Percentiles rank a stretch among this genome's conserved stretches.
These are phyloP conservation scores for Penicillium rolfsii DNA, from an alignment of 2,329 filamentous ascomycete species.

Conservation along the genomic window DNA sequence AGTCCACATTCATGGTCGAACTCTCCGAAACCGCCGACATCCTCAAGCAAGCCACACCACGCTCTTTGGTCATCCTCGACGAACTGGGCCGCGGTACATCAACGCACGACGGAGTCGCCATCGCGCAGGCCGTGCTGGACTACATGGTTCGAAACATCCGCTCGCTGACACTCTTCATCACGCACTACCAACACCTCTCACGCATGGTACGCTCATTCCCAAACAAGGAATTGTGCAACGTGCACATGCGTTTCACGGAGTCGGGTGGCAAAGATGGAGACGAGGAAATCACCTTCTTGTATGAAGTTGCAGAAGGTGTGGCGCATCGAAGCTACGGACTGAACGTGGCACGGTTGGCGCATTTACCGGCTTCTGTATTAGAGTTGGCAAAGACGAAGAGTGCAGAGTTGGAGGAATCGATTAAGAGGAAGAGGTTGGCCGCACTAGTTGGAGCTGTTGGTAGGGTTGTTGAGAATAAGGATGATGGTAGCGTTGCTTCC, in stretches of 20 bases:
- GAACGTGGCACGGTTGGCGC: conserved; percentile 86
- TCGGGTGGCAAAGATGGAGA: conserved; percentile 61
- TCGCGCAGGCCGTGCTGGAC: conserved; percentile 87
- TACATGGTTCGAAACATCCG: conserved; percentile 75
- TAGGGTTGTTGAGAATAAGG: conserved; percentile 28
- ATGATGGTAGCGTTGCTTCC: conserved; percentile 10
- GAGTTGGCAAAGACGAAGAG: conserved; percentile 81
- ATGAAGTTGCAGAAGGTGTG: conserved; percentile 87
- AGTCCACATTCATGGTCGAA: conserved; percentile 98
- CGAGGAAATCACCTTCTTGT: conserved; percentile 89
- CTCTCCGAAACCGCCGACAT: conserved; percentile 90
- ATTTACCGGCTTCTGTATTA: conserved; percentile 74
- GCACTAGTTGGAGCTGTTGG: conserved; percentile 37
- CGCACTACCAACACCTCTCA: conserved; percentile 90
- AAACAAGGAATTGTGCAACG: conserved; percentile 71
- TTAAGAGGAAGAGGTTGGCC: conserved; percentile 64
- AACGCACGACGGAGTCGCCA: conserved; percentile 94
- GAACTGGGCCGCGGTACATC: conserved; percentile 91
- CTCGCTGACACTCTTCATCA: conserved; percentile 91
- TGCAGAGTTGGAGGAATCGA: conserved; percentile 74
- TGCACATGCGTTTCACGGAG: conserved; percentile 89
- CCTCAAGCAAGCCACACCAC: conserved; percentile 81
- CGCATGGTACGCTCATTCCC: conserved; percentile 71
- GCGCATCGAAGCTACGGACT: conserved; percentile 93
- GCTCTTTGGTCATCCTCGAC: conserved; percentile 87